Conservation (phyloP, 1,284 basidiomycete genomes). For the Boletus hoseneyae region DNA sequence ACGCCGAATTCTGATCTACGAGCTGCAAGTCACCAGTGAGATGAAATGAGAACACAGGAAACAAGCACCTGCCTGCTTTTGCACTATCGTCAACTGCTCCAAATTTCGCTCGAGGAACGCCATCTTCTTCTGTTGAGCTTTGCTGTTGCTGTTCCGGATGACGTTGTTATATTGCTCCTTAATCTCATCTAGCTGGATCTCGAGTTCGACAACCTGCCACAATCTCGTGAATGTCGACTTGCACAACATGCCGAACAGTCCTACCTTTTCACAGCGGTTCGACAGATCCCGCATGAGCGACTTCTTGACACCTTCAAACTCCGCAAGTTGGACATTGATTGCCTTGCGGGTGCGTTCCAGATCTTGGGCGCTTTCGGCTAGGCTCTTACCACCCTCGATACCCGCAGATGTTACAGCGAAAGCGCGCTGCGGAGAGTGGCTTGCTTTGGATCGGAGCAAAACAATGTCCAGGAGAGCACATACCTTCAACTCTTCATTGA, state of each 20-base stretch:
- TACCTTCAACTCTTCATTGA: slow-evolving; percentile 98
- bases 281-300: slow-evolving; percentile 98
- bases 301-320: slow-evolving; percentile 99
- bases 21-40: slow-evolving; percentile 52
- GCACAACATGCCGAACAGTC: slow-evolving; percentile 8
- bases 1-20: slow-evolving; percentile 95
- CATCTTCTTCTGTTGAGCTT: slow-evolving; percentile 99
- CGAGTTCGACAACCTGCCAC: slow-evolving; percentile 91
- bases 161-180: slow-evolving; percentile 99
- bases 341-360: slow-evolving; percentile 96
- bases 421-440: slow-evolving; percentile 64
- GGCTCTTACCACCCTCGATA: slow-evolving; percentile 93
- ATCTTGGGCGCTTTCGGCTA: slow-evolving; percentile 95
- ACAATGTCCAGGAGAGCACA: neutral
- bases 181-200: slow-evolving; percentile 98
- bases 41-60: slow-evolving; percentile 1
- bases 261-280: slow-evolving; percentile 98
- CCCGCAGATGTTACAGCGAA: slow-evolving; percentile 96
- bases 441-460: slow-evolving; percentile 8
- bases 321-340: slow-evolving; percentile 94
- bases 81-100: slow-evolving; percentile 92
- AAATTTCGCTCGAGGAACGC: slow-evolving; percentile 97
- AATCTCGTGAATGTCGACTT: slow-evolving; percentile 10
- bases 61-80: slow-evolving; percentile 77
- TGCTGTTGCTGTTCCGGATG: slow-evolving; percentile 95